Evolutionary conservation across 768 basidiomycete genomes (phyloP), one percentile per base, ranked within the genome.

Genomic region (Favolaschia claudopus): DNA sequence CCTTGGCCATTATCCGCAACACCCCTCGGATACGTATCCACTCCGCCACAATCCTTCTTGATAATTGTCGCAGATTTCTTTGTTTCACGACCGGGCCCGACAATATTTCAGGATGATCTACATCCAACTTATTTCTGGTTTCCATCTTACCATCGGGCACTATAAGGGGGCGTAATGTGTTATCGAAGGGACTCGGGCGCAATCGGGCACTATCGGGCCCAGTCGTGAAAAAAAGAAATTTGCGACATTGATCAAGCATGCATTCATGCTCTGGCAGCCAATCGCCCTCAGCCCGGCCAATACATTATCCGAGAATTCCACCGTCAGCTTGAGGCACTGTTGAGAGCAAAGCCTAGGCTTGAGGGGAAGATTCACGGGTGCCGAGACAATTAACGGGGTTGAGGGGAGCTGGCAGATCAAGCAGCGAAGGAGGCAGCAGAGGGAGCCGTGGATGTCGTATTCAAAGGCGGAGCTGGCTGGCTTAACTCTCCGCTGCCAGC

Each of bases 331-430:
- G n/a, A n/a, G n/a, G n/a, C n/a, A n/a, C n/a, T 17, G 0, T 17
- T 61, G 12, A 29, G 28, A 1, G 17, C 25, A 2, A 58, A 39
- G 27, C 66, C 4, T 37, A 6, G 2, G 15, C 69, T 7, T 24
- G 14, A 1, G 70, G 70, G 70, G 48, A 59, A 15, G 69, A 62
- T n/a, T 61, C n/a, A n/a, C n/a, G n/a, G n/a, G n/a, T n/a, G n/a
- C n/a, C n/a, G n/a, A n/a, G n/a, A n/a, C n/a, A 69, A n/a, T n/a
- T 51, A 34, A 31, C 2, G 64, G 63, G 2, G 65, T 71, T 10
- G 43, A 45, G 12, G 71, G 70, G 62, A 71, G 38, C 14, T n/a
- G 14, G 62, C 67, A 9, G 70, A 71, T 36, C n/a, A 27, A 7
- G 31, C 22, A 17, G 70, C 68, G 15, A 67, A 64, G 47, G 31